Base-by-base conservation (phyloP, 257 asterid genomes). In the Fraxinus cuspidata region DNA sequence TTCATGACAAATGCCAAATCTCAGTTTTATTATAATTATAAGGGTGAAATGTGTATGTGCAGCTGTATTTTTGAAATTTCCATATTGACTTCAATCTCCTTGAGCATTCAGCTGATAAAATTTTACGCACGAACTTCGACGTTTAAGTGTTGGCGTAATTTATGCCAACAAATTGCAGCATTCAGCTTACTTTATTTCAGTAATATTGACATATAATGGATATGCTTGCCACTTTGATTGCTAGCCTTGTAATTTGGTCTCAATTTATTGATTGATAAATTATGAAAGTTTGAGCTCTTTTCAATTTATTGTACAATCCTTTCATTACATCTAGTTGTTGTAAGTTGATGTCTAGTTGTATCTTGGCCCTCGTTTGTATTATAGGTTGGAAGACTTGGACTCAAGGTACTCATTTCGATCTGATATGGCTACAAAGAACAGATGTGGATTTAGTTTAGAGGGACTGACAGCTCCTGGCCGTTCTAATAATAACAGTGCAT, bases 311-410 rank as follows among this genome's bases (percentile, higher is more conserved):
- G 63, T 74, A 25, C n/a, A 32, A 25, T 12, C 49, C 51, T 29
- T 31, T 19, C 28, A 13, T 25, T 63, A 37, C 6, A 53, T 66
- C 77, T 68, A 38, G 71, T 42, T 72, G 74, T 69, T 53, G 77
- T 58, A 35, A 70, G 47, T 68, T 70, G 70, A 65, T 74, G 64
- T 35, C 21, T 40, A 32, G 25, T 40, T 72, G 5, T 72, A 63
- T 58, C 67, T 67, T 40, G 70, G 29, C 40, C 15, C 58, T 71
- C 68, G 2, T 79, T 77, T 76, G 35, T 77, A 21, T 56, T 75
- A 37, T 76, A 95, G 99, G 87, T 87, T 93, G 84, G 93, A 87
- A 32, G 91, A 91, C 63, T 81, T 82, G 78, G 92, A 86, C 78
- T 89, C 90, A 29, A 74, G 76, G 51, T 56, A 75, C 70, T 87